A percentile compares a stretch with the other conserved stretches of the same genome.
Evolutionary conservation across 768 basidiomycete species (phyloP).

Genomic region (Suillus alpinus): DNA sequence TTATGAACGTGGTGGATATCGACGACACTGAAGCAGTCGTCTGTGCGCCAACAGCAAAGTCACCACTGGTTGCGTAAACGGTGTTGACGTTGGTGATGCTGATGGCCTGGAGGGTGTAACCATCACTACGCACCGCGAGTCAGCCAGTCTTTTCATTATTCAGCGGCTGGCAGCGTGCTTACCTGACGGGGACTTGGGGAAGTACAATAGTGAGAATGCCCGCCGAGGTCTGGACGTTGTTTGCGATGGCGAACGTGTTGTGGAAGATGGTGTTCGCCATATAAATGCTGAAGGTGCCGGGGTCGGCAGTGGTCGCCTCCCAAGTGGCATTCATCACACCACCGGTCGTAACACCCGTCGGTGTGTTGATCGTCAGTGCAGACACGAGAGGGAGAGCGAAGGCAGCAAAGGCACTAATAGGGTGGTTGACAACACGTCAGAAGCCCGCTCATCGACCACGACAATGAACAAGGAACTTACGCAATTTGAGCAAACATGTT

Average conservation of each 20-base stretch:
- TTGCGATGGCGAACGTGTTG: constrained; percentile 51
- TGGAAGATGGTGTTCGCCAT: constrained; percentile 50
- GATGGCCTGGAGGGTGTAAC: constrained; percentile 46
- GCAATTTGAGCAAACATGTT: constrained; percentile 52
- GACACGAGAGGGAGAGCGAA: constrained; percentile 42
- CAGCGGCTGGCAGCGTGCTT: not conserved
- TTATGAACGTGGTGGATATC: constrained; percentile 14
- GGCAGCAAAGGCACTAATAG: constrained; percentile 36
- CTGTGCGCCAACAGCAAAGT: constrained; percentile 41
- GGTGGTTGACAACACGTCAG: constrained; percentile 31
- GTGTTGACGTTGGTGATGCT: constrained; percentile 41
- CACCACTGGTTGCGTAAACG: constrained; percentile 36
- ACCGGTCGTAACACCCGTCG: constrained; percentile 31
- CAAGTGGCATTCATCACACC: constrained; percentile 44
- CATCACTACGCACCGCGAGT: constrained; percentile 28
- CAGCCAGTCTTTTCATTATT: not conserved
- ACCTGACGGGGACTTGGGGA: constrained; percentile 49
- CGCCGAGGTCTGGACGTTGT: constrained; percentile 43
- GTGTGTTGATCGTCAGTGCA: constrained; percentile 45
- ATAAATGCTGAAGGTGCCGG: constrained; percentile 41
- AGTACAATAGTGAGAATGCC: constrained; percentile 38
- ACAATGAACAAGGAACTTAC: constrained; percentile 27
- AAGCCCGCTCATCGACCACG: not conserved
- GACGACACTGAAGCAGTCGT: constrained; percentile 7
- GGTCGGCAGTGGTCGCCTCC: constrained; percentile 41